Evolutionary conservation across 1,284 basidiomycete species (phyloP).

Genomic region (Vanrija pseudolonga): DNA sequence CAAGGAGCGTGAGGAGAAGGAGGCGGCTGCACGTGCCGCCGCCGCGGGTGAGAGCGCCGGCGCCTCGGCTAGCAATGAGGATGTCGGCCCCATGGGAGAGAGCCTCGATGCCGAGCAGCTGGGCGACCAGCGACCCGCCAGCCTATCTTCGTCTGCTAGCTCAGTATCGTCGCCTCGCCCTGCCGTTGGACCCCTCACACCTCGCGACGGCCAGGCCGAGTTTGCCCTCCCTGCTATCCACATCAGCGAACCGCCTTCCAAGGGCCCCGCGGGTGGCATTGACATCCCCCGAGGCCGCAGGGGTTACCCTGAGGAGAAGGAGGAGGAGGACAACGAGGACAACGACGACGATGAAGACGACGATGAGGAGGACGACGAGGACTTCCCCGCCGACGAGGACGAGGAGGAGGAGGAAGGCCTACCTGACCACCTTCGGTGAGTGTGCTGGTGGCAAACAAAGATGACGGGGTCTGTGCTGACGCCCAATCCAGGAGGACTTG

Average conservation of each 20-base stretch:
- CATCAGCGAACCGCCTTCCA: not conserved
- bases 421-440: constrained; percentile 1
- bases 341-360: constrained; percentile 30
- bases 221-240: constrained; percentile 5
- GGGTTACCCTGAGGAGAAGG: constrained; percentile 23
- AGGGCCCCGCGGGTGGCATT: constrained; percentile 8
- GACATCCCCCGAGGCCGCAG: constrained; percentile 16
- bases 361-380: constrained; percentile 31
- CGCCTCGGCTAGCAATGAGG: not conserved
- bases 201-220: constrained; percentile 8
- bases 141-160: constrained; percentile 4
- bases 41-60: constrained; percentile 1
- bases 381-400: constrained; percentile 41
- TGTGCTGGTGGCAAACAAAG: not conserved
- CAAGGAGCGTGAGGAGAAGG: constrained; percentile 24
- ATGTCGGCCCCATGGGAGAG: not conserved
- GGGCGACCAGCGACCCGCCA: constrained; percentile 2
- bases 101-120: not conserved
- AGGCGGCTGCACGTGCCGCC: constrained; percentile 11
- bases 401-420: constrained; percentile 38
- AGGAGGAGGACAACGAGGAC: constrained; percentile 29
- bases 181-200: constrained; percentile 4
- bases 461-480: too few relatives aligned
- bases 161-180: not conserved
- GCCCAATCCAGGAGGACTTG: constrained; percentile 14